Conservation (phyloP, 2,329 filamentous ascomycete genomes). For the Phyllosticta citriasiana region DNA sequence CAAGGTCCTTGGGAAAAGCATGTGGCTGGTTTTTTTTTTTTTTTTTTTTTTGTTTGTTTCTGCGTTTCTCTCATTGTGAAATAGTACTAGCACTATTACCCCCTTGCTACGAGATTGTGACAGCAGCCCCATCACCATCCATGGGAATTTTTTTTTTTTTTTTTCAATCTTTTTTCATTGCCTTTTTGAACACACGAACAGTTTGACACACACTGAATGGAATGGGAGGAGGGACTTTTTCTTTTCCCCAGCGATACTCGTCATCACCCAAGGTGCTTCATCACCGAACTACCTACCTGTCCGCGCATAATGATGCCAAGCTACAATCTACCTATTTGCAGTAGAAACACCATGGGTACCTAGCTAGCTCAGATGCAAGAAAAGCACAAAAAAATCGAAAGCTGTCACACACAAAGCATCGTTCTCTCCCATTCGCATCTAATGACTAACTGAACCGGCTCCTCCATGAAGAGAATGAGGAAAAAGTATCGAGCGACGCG, state of each 20-base stretch:
- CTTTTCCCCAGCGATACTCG: background rate
- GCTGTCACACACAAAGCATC: background rate
- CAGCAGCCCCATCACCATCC: background rate
- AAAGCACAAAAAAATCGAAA: background rate
- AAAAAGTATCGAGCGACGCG: no score
- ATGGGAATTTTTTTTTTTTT: background rate
- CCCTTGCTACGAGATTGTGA: background rate
- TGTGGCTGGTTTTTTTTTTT: background rate
- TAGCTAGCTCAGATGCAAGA: background rate
- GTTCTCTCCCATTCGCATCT: background rate
- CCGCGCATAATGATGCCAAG: no score
- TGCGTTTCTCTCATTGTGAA: background rate
- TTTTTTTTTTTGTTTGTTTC: background rate
- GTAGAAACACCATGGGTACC: no score
- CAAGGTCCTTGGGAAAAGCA: background rate
- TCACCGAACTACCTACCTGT: no score
- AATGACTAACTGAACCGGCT: no score
- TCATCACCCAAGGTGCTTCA: background rate
- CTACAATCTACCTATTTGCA: no score
- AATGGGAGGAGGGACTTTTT: background rate
- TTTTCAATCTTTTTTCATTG: background rate
- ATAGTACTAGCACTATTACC: background rate
- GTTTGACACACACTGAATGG: background rate
- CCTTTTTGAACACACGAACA: background rate
- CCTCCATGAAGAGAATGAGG: no score